These are phyloP conservation scores for Acanthamoeba royreba DNA, from an alignment of 208 protist genomes.

Conservation along the genomic window DNA sequence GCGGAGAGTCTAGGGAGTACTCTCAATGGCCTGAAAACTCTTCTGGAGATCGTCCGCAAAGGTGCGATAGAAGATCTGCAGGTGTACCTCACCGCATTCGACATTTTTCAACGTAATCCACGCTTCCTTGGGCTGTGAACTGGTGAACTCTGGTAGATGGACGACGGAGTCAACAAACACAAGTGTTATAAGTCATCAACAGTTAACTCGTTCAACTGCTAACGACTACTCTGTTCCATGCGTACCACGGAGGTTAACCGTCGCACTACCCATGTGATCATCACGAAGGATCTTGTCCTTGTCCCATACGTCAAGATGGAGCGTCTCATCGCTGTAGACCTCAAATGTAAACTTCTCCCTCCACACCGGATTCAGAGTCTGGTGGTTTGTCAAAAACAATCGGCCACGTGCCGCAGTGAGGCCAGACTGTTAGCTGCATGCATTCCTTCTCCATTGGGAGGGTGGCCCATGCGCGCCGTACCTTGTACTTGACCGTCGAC, in stretches of 20 bases:
- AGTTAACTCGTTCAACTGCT: too few species aligned
- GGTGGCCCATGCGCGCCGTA: not conserved
- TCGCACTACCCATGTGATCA: not conserved
- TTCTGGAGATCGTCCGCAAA: not conserved
- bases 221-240: too few species aligned
- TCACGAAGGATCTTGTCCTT: not conserved
- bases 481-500: not conserved
- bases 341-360: not conserved
- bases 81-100: not conserved
- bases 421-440: not conserved
- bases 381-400: not conserved
- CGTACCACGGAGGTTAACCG: not conserved
- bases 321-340: not conserved
- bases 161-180: not conserved
- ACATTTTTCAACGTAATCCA: not conserved
- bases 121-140: not conserved
- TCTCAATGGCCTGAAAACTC: not conserved
- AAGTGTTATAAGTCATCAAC: not conserved
- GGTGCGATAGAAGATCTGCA: not conserved
- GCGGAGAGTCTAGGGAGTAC: too few species aligned
- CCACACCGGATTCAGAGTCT: conserved; percentile 4
- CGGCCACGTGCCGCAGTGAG: not conserved
- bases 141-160: not conserved
- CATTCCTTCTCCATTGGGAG: not conserved
- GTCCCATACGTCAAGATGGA: not conserved